A percentile compares a stretch with the other conserved stretches of the same genome.
phyloP scores from a whole-genome alignment of 2,329 filamentous ascomycete species.

The Talaromyces sp. region DNA sequence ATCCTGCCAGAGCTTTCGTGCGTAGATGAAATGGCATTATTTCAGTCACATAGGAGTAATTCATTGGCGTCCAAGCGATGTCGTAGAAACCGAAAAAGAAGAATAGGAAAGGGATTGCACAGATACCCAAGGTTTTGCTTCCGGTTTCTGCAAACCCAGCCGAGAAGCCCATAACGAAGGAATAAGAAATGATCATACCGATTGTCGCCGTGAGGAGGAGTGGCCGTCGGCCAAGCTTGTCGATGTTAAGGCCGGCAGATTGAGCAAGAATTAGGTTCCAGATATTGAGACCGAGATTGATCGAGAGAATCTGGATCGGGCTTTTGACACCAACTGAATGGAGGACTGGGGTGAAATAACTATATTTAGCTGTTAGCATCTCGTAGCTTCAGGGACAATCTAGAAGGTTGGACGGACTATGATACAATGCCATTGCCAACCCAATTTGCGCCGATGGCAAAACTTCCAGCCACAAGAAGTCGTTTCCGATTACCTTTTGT shows the following conservation, averaged over 20 bases:
- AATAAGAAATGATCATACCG: conserved; percentile 48
- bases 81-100: conserved; percentile 45
- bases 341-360: background rate
- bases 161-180: conserved; percentile 55
- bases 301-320: background rate
- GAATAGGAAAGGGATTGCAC: conserved; percentile 57
- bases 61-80: conserved; percentile 5
- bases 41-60: too few species aligned
- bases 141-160: conserved; percentile 53
- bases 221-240: conserved; percentile 47
- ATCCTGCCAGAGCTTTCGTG: too few species aligned
- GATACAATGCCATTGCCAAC: conserved; percentile 41
- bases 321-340: background rate
- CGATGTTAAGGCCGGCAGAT: conserved; percentile 43
- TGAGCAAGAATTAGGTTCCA: conserved; percentile 25
- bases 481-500: conserved; percentile 39
- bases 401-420: conserved; percentile 15
- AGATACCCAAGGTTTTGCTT: conserved; percentile 48
- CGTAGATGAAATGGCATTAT: too few species aligned
- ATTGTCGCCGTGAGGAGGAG: conserved; percentile 48
- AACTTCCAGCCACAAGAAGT: conserved; percentile 36
- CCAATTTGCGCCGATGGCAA: conserved; percentile 41
- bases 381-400: too few species aligned
- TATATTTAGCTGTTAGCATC: too few species aligned
- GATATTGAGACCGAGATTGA: too few species aligned